Base-by-base conservation (phyloP, 1,284 basidiomycete species). In the Boletellus sp. region DNA sequence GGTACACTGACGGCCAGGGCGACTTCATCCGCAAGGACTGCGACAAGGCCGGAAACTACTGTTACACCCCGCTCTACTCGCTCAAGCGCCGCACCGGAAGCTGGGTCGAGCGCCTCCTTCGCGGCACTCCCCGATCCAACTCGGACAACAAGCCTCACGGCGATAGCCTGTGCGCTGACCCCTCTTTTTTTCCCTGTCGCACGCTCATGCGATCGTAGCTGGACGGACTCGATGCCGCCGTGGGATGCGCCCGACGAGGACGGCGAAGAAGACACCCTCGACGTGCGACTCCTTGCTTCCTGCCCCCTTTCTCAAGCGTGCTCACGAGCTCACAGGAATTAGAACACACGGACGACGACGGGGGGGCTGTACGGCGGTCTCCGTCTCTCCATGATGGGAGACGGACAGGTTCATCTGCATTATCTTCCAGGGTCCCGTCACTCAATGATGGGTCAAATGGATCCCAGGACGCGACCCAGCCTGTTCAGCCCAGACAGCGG, bases 191-290 rank as follows among this genome's bases (percentile, higher is more conserved):
- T 5, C 17, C 6, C 26, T 2, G 14, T 40, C 17, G 17, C 6
- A 14, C 13, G 17, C 13, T 20, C 13, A 37, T 26, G 17, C n/a
- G 9, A 4, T 34, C n/a, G 17, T 23, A 65, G 59, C 16, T 64
- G 61, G 63, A n/a, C 9, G 5, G 56, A 61, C 6, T 52, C 17
- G 3, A 13, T 14, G 26, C 0, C 2, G 0, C 59, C 60, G 2
- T 61, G 59, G 59, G 43, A 53, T 1, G 59, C 59, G 0, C 57
- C 65, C 36, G 25, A 58, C 35, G 57, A 66, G 4, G 61, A 65
- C 7, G 59, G 63, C 13, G 42, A 47, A 5, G 49, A 49, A 22
- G 63, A 65, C 23, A 11, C 26, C 6, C 14, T 61, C 2, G 25
- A 47, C 0, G 5, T 57, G 36, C n/a, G n/a, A n/a, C n/a, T n/a